Percentiles rank a stretch among this genome's conserved stretches.
These are phyloP conservation scores for Solanum ossicruentum DNA, from an alignment of 257 asterid species.

Conservation along the genomic window DNA sequence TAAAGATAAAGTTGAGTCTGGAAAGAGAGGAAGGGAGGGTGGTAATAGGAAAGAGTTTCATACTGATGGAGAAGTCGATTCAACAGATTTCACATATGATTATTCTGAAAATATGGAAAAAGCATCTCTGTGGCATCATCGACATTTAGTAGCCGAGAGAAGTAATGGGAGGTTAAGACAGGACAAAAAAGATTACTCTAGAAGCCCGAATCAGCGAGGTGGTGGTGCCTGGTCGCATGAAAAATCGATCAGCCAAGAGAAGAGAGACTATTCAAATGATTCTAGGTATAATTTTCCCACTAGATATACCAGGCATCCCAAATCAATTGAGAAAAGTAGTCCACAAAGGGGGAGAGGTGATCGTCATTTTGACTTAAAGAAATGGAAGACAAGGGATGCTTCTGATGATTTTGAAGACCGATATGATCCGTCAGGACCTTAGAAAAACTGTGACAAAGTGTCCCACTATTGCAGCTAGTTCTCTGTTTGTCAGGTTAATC, in stretches of 20 bases:
- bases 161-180: constrained; percentile 15
- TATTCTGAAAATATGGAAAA: constrained; percentile 5
- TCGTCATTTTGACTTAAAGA: constrained; percentile 20
- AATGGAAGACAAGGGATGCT: constrained; percentile 21
- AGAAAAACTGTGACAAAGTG: constrained; percentile 11
- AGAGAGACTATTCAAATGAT: constrained; percentile 11
- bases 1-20: constrained; percentile 12
- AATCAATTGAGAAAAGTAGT: constrained; percentile 27
- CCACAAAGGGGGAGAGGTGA: constrained; percentile 29
- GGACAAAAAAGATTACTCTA: constrained; percentile 11
- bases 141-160: constrained; percentile 14
- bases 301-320: constrained; percentile 21
- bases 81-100: constrained; percentile 13
- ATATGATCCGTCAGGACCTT: constrained; percentile 49
- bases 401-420: constrained; percentile 49
- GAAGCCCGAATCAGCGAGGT: constrained; percentile 12
- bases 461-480: constrained; percentile 5
- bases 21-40: constrained; percentile 10
- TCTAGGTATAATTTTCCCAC: constrained; percentile 15
- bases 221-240: constrained; percentile 14
- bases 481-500: neutral
- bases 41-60: constrained; percentile 18
- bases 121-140: constrained; percentile 17
- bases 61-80: constrained; percentile 6
- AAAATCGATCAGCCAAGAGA: constrained; percentile 12